Percentiles rank a stretch among this genome's conserved stretches.
Evolutionary conservation across 2,329 filamentous ascomycete species (phyloP).

Genomic region (Lomentospora prolificans): DNA sequence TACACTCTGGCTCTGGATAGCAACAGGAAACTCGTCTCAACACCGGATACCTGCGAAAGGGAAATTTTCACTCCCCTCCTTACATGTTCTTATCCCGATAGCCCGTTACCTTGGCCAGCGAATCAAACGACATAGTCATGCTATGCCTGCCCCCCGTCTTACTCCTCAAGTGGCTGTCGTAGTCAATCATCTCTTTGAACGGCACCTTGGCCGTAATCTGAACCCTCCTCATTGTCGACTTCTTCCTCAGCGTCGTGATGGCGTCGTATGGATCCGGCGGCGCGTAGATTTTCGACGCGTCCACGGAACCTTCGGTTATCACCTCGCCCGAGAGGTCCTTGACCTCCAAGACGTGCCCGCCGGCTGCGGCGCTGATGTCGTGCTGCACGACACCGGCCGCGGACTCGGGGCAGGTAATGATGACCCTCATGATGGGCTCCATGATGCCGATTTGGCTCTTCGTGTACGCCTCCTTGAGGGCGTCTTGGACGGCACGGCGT

Average conservation of each 20-base stretch:
- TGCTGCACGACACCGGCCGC: conserved; percentile 75
- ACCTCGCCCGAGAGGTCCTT: conserved; percentile 33
- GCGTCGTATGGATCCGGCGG: conserved; percentile 74
- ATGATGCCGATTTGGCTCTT: conserved; percentile 55
- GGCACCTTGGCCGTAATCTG: conserved; percentile 81
- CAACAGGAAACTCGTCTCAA: too few species aligned
- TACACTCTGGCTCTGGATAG: too few species aligned
- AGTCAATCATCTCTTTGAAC: conserved; percentile 93
- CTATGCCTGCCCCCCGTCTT: conserved; percentile 72
- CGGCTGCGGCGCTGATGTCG: conserved; percentile 63
- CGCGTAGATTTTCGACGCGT: conserved; percentile 69
- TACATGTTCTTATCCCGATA: conserved; percentile 40
- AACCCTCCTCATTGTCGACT: conserved; percentile 37
- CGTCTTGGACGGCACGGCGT: conserved; percentile 54
- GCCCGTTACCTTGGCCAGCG: conserved; percentile 45
- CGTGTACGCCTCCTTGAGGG: conserved; percentile 53
- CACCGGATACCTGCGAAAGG: too few species aligned
- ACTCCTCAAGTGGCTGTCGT: conserved; percentile 78
- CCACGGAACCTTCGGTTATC: conserved; percentile 34
- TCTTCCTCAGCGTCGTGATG: conserved; percentile 45
- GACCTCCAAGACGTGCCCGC: conserved; percentile 65
- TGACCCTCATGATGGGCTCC: conserved; percentile 88
- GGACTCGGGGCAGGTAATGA: conserved; percentile 76
- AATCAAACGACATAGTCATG: conserved; percentile 49
- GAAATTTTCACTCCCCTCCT: conserved; percentile 7